phyloP scores from a whole-genome alignment of 768 basidiomycete genomes.

The Suillus spraguei region DNA sequence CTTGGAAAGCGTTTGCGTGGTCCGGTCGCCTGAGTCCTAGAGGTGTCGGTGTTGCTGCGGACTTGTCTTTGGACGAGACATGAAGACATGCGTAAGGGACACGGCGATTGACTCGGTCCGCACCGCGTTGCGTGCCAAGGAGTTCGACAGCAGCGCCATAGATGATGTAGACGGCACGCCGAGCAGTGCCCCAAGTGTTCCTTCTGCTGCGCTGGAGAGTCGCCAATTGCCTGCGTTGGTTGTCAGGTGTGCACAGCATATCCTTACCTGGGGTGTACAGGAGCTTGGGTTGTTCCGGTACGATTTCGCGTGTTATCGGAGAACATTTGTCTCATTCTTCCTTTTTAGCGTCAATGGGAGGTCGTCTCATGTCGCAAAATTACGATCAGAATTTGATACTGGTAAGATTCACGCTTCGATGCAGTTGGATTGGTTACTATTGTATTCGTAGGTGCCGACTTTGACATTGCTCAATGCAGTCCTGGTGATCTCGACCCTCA shows the following conservation, averaged over 20 bases:
- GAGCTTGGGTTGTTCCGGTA: conserved; percentile 89
- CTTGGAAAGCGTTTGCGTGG: conserved; percentile 62
- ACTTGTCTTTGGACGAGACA: conserved; percentile 67
- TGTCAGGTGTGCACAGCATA: conserved; percentile 80
- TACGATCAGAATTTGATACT: conserved; percentile 82
- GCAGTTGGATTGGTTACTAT: conserved; percentile 13
- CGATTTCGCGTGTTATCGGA: conserved; percentile 25
- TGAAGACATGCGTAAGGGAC: conserved; percentile 56
- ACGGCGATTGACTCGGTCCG: conserved; percentile 48
- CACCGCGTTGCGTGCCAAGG: conserved; percentile 10
- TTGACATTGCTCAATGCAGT: conserved; percentile 73
- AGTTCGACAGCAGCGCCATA: conserved; percentile 7
- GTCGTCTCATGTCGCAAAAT: conserved; percentile 73
- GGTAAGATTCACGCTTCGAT: conserved; percentile 41
- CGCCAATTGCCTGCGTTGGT: conserved; percentile 73
- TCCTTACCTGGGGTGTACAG: conserved; percentile 80
- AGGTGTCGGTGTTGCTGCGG: conserved; percentile 41
- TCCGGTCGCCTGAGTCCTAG: conserved; percentile 42
- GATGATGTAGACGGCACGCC: neutral
- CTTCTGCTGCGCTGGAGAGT: conserved; percentile 42
- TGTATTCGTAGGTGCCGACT: conserved; percentile 72
- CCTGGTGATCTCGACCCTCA: conserved; percentile 94
- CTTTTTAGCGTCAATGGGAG: conserved; percentile 74
- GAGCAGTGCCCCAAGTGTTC: conserved; percentile 18
- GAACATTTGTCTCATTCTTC: conserved; percentile 14